A percentile compares a stretch with the other conserved stretches of the same genome.
phyloP scores from a whole-genome alignment of 2,329 filamentous ascomycete species.

The Fusarium falciforme region DNA sequence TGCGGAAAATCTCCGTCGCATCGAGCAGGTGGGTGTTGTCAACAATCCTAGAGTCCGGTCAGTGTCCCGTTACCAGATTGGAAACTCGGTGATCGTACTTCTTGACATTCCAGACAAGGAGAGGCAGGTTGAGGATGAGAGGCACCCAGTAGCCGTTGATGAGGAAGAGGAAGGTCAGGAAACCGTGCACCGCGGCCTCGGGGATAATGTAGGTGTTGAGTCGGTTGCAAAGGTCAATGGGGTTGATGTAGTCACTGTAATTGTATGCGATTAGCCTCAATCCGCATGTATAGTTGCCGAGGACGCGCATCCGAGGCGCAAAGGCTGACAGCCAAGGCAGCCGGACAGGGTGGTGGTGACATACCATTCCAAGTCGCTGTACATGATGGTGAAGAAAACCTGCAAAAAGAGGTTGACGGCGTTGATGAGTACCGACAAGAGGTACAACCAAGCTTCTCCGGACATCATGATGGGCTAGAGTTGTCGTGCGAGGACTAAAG shows the following conservation, averaged over 20 bases:
- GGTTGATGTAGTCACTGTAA: slow-evolving; percentile 97
- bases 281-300: slow-evolving; percentile 1
- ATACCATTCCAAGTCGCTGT: slow-evolving; percentile 98
- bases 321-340: slow-evolving; percentile 20
- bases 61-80: slow-evolving; percentile 20
- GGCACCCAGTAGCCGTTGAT: slow-evolving; percentile 99
- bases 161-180: slow-evolving; percentile 94
- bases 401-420: slow-evolving; percentile 99
- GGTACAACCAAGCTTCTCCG: slow-evolving; percentile 97
- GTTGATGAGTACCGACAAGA: slow-evolving; percentile 98
- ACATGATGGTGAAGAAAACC: slow-evolving; percentile 99
- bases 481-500: slow-evolving; percentile 17
- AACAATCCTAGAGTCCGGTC: slow-evolving; percentile 75
- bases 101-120: slow-evolving; percentile 94
- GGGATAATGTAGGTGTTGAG: slow-evolving; percentile 99
- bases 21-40: slow-evolving; percentile 98
- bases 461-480: slow-evolving; percentile 72
- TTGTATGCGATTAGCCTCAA: slow-evolving; percentile 29
- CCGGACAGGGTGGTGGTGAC: slow-evolving; percentile 50
- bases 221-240: slow-evolving; percentile 99
- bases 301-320: slow-evolving; percentile 31
- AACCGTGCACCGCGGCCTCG: slow-evolving; percentile 96
- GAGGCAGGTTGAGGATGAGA: slow-evolving; percentile 89
- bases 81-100: slow-evolving; percentile 75
- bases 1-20: slow-evolving; percentile 98